Evolutionary conservation across 352 stramenopile genomes (phyloP), one percentile per base, ranked within the genome.

Genomic region (Globisporangium lucens): DNA sequence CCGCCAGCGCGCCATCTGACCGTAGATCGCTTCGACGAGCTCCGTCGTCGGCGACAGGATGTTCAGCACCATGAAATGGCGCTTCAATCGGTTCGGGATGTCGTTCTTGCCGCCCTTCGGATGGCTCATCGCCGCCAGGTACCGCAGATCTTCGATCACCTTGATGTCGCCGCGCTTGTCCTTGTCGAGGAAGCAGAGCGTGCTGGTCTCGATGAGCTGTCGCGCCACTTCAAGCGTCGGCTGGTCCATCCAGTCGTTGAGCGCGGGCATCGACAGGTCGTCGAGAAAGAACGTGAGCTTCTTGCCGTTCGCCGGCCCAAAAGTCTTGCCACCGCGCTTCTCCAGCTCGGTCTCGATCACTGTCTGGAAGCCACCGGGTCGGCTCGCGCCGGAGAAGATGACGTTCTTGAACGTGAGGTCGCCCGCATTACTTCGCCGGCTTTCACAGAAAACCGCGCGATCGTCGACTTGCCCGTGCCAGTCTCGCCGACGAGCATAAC

Each of bases 21-120:
- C 89, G 61, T 92, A 98, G 61, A 98, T 97, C 13, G 85, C 72
- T 51, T 97, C 83, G 1, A 97, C 90, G 10, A 91, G 81, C n/a
- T 93, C 79, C 1, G 73, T 67, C 1, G 83, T 82, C 0, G 90
- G 89, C 29, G 90, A 71, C 24, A 94, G 68, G 20, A 98, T 65
- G 64, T 97, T 96, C 20, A 97, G 76, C 13, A 93, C 75, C 61
- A 97, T 89, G 73, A 98, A 98, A 63, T 97, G 90, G 1, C 90
- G 78, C 66, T 97, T 97, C 22, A 98, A 77, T 1, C 92, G 78
- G 69, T 93, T 94, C 30, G 92, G 90, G 27, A 97, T 89, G 65
- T 97, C 89, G 63, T 97, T 91, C 56, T 84, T 90, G 1, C 83
- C 87, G 1, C 76, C 78, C 20, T 69, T 76, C 0, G 83, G 80